phyloP scores from a whole-genome alignment of 306 rosid genomes.

The Calophaca sinica region DNA sequence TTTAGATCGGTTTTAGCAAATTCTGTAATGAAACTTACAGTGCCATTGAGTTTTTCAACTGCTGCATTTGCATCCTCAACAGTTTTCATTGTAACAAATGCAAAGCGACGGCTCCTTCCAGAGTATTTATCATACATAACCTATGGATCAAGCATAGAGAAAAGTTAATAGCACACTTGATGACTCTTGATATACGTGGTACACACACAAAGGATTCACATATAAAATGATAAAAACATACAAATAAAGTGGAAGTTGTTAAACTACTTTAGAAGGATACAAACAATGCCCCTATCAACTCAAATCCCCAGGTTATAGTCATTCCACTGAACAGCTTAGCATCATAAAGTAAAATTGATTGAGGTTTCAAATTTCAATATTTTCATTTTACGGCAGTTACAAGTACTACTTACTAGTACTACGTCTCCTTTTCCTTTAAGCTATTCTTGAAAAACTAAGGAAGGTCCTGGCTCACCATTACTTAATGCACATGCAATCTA shows the following conservation, averaged over 20 bases:
- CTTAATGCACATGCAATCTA: slow-evolving; percentile 13
- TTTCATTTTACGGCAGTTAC: background rate
- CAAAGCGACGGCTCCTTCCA: slow-evolving; percentile 92
- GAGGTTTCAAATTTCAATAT: slow-evolving; percentile 13
- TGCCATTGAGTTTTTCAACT: slow-evolving; percentile 86
- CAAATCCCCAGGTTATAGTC: background rate
- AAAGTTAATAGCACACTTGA: slow-evolving; percentile 19
- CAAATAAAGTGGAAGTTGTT: slow-evolving; percentile 19
- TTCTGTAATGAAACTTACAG: slow-evolving; percentile 59
- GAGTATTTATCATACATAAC: slow-evolving; percentile 96
- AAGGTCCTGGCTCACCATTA: slow-evolving; percentile 4
- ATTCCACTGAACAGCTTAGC: slow-evolving; percentile 28
- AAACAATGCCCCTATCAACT: background rate
- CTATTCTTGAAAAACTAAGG: background rate
- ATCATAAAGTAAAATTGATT: background rate
- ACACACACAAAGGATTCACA: background rate
- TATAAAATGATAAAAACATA: background rate
- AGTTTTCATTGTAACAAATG: slow-evolving; percentile 79
- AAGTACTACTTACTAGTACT: background rate
- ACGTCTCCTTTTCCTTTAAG: too few relatives aligned
- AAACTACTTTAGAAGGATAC: slow-evolving; percentile 20
- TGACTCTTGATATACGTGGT: background rate
- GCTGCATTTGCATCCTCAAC: slow-evolving; percentile 85
- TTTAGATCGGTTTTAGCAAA: slow-evolving; percentile 4
- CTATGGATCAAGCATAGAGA: slow-evolving; percentile 51